Evolutionary conservation across 2,329 filamentous ascomycete species (phyloP).

Genomic region (Paecilomyces niveus): DNA sequence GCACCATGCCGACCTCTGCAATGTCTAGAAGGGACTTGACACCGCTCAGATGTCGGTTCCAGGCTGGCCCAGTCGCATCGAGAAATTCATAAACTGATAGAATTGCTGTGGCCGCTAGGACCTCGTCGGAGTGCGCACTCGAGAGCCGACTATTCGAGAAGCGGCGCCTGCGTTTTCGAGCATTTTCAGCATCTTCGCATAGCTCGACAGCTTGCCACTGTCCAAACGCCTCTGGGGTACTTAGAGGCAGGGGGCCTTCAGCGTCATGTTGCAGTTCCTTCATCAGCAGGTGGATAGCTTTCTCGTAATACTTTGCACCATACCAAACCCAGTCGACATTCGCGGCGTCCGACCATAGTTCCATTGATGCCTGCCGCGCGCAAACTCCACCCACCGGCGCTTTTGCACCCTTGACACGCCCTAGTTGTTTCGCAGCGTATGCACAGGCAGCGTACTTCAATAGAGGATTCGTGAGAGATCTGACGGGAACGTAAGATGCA

Average conservation of each 20-base stretch:
- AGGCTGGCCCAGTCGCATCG: slow-evolving; percentile 57
- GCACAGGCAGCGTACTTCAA: slow-evolving; percentile 51
- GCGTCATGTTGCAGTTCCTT: slow-evolving; percentile 35
- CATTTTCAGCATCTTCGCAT: slow-evolving; percentile 30
- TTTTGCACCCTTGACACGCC: slow-evolving; percentile 47
- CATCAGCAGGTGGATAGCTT: slow-evolving; percentile 51
- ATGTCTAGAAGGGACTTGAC: slow-evolving; percentile 55
- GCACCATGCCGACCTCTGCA: slow-evolving; percentile 35
- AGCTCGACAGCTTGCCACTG: slow-evolving; percentile 29
- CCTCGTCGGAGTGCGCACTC: slow-evolving; percentile 46
- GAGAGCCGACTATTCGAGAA: slow-evolving; percentile 39
- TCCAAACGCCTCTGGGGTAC: slow-evolving; percentile 27
- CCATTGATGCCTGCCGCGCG: slow-evolving; percentile 44
- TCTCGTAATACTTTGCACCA: slow-evolving; percentile 57
- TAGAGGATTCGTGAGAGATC: slow-evolving; percentile 44
- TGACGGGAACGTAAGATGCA: slow-evolving; percentile 52
- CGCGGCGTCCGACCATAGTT: slow-evolving; percentile 43
- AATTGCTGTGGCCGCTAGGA: slow-evolving; percentile 59
- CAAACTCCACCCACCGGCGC: slow-evolving; percentile 42
- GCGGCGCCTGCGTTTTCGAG: slow-evolving; percentile 34
- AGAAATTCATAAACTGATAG: slow-evolving; percentile 62
- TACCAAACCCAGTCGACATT: slow-evolving; percentile 54
- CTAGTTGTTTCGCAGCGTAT: slow-evolving; percentile 55
- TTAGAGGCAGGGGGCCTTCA: slow-evolving; percentile 25
- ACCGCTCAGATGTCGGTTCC: slow-evolving; percentile 58